These are phyloP conservation scores for Fusarium sp. DNA, from an alignment of 2,329 filamentous ascomycete genomes.

Conservation along the genomic window DNA sequence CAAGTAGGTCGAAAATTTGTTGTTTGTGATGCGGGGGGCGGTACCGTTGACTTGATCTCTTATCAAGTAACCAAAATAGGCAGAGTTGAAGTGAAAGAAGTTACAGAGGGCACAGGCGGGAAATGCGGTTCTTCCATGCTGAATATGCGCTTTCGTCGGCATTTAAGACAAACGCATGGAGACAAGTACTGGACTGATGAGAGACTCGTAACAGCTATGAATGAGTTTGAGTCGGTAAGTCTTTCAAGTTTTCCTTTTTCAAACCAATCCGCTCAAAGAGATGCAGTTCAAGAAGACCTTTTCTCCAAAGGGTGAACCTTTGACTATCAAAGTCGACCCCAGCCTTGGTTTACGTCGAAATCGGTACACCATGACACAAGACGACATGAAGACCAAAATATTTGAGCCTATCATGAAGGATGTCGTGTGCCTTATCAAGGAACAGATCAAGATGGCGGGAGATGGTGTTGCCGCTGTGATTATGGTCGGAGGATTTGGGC, in stretches of 20 bases:
- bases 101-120: conserved; percentile 62
- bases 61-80: conserved; percentile 61
- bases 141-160: conserved; percentile 61
- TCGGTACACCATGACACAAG: conserved; percentile 53
- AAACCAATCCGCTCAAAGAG: conserved; percentile 11
- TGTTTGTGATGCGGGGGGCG: conserved; percentile 67
- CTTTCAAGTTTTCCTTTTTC: conserved; percentile 55
- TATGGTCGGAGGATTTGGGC: conserved; percentile 63
- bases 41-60: conserved; percentile 66
- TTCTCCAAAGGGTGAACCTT: conserved; percentile 52
- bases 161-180: conserved; percentile 58
- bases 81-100: conserved; percentile 61
- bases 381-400: conserved; percentile 74
- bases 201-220: conserved; percentile 56
- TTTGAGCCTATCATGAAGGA: conserved; percentile 58
- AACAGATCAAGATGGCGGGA: conserved; percentile 54
- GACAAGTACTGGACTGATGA: conserved; percentile 59
- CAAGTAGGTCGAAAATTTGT: conserved; percentile 62
- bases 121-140: conserved; percentile 64
- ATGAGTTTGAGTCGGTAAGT: conserved; percentile 57
- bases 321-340: conserved; percentile 53
- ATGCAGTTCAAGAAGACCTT: conserved; percentile 55
- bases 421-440: conserved; percentile 57
- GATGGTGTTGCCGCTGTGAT: conserved; percentile 56
- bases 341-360: conserved; percentile 51